phyloP scores from a whole-genome alignment of 345 rosid species.

The Citrus sinensis region DVS_A1.0 CM039168.1:30015501-30016000 shows the following conservation, averaged over 20 bases:
- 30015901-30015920: neutral
- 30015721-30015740: neutral
- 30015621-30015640: constrained; percentile 20
- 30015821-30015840: neutral
- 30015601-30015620: constrained; percentile 37
- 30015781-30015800: neutral
- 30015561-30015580: constrained; percentile 21
- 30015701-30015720: constrained; percentile 44
- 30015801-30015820: neutral
- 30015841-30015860: neutral
- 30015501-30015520: constrained; percentile 94
- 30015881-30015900: neutral
- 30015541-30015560: constrained; percentile 51
- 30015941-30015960: neutral
- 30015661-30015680: neutral
- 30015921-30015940: neutral
- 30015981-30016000: neutral
- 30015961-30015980: neutral
- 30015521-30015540: constrained; percentile 90
- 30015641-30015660: neutral
- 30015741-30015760: neutral
- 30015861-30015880: neutral
- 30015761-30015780: neutral
- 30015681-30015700: constrained; percentile 14
- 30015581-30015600: neutral